Base-by-base conservation (phyloP, 495 filamentous ascomycete species). In the Daldinia caldariorum region DNA sequence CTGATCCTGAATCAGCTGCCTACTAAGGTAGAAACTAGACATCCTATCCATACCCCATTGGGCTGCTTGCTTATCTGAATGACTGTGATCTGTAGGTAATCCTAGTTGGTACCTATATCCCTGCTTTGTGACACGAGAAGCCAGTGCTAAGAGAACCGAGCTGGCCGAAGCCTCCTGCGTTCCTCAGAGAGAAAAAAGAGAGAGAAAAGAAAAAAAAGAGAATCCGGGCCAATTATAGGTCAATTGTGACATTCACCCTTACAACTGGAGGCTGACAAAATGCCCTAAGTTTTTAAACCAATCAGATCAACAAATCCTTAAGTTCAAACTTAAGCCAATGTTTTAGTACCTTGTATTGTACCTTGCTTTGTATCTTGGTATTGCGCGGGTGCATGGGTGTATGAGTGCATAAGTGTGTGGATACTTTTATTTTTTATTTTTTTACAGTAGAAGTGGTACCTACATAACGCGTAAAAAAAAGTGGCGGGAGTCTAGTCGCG, bases 1-100 rank as follows among this genome's bases (percentile, higher is more conserved):
- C 38, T 64, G 70, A 73, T 65, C 54, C 62, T 72, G 70, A 72
- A 72, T 72, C 70, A 72, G 70, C 65, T 73, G 18, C 35, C 26
- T 26, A 26, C n/a, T n/a, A n/a, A n/a, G 26, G 26, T 26, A 26
- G 26, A 41, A 58, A 62, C 61, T 66, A 69, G 45, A 45, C 53
- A 49, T 51, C 38, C 38, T 58, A 18, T 6, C 61, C 43, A 61
- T 69, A 49, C 66, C 61, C 22, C 34, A 51, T 69, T 62, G 12
- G 57, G 57, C 6, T 38, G 20, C 10, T 56, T 73, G 61, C 66
- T 69, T 69, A 69, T 73, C 61, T 66, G 39, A 63, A 63, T 61
- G 56, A 63, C 26, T 53, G 57, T 70, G 71, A 74, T 74, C 71
- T 74, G 67, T n/a, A n/a, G n/a, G 70, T 74, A 74, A 70, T 39